These are phyloP conservation scores for Trichoderma erinaceum DNA, from an alignment of 495 filamentous ascomycete genomes.

Conservation along the genomic window DNA sequence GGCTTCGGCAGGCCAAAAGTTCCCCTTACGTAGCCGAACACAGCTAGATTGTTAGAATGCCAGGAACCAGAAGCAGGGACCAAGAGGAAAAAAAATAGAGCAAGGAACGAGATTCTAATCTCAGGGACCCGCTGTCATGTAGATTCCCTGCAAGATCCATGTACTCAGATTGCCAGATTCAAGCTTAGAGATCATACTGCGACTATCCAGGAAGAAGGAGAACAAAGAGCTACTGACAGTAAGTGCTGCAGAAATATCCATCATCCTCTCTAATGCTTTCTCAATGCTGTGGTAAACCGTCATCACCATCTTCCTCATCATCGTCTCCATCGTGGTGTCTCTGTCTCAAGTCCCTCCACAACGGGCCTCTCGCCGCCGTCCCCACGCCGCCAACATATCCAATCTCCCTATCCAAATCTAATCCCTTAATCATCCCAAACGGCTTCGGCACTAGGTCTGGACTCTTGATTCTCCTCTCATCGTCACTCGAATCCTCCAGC, in stretches of 20 bases:
- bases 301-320: not conserved
- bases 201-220: not conserved
- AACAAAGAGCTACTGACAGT: not conserved
- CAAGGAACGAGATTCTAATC: not conserved
- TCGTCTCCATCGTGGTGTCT: not conserved
- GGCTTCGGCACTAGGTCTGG: not conserved
- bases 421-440: not conserved
- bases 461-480: not conserved
- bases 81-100: not conserved
- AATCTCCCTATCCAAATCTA: not conserved
- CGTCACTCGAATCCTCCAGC: not conserved
- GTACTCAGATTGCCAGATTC: too few species aligned
- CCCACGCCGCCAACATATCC: conserved; percentile 8
- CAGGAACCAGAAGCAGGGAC: not conserved
- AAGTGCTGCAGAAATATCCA: too few species aligned
- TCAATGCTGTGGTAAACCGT: not conserved
- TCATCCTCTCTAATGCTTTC: too few species aligned
- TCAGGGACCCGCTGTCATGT: too few species aligned
- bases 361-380: not conserved
- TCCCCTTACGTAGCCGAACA: not conserved
- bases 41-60: not conserved
- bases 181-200: too few species aligned
- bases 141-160: too few species aligned
- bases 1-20: not conserved
- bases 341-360: not conserved